phyloP scores from a whole-genome alignment of 306 rosid genomes.

The Cucumis sativus region Cucumber_9930_V3 NC_026661.2:6156001-6156500 shows the following conservation, averaged over 20 bases:
- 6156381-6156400: conserved; percentile 15
- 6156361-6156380: conserved; percentile 15
- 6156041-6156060: conserved; percentile 21
- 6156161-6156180: conserved; percentile 11
- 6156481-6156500: conserved; percentile 17
- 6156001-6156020: conserved; percentile 47
- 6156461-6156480: conserved; percentile 13
- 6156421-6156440: conserved; percentile 16
- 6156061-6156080: conserved; percentile 16
- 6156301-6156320: conserved; percentile 19
- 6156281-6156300: conserved; percentile 15
- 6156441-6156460: conserved; percentile 2
- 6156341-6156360: conserved; percentile 11
- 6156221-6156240: conserved; percentile 11
- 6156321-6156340: conserved; percentile 2
- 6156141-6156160: conserved; percentile 15
- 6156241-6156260: conserved; percentile 12
- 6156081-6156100: conserved; percentile 13
- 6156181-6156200: conserved; percentile 17
- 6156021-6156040: background rate
- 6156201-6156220: conserved; percentile 14
- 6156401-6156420: conserved; percentile 15
- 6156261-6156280: conserved; percentile 2
- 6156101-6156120: conserved; percentile 14
- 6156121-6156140: conserved; percentile 11